Conservation (phyloP, 306 rosid genomes). For the Boehmeria nivea region DNA sequence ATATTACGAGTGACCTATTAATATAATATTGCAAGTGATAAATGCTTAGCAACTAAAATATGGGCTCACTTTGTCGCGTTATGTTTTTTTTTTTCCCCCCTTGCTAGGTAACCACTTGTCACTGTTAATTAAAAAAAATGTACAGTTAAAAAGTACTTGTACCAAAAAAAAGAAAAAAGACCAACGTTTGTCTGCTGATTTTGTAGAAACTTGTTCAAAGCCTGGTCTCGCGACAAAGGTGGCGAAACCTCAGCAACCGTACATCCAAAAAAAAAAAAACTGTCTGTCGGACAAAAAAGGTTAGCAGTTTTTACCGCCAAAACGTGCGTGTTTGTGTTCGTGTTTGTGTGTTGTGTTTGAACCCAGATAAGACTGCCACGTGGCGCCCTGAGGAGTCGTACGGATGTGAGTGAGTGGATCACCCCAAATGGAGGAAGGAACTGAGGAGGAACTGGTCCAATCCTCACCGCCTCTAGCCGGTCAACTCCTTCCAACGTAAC, state of each 20-base stretch:
- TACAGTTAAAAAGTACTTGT: too few species aligned
- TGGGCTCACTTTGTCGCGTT: too few species aligned
- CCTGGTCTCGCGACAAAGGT: not conserved
- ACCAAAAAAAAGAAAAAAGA: not conserved
- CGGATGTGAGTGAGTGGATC: slow-evolving; percentile 5
- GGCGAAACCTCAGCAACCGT: not conserved
- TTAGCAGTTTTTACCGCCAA: slow-evolving; percentile 5
- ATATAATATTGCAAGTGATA: too few species aligned
- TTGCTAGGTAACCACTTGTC: too few species aligned
- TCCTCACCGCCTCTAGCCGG: slow-evolving; percentile 33
- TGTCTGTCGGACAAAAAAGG: not conserved
- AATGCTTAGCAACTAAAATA: too few species aligned
- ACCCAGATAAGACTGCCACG: slow-evolving; percentile 51
- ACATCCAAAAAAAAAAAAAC: too few species aligned
- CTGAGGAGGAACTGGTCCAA: slow-evolving; percentile 45
- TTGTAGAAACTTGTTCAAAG: too few species aligned
- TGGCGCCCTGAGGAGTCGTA: slow-evolving; percentile 21
- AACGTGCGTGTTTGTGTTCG: not conserved
- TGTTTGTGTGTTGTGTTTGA: not conserved
- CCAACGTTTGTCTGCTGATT: not conserved
- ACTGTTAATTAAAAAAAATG: too few species aligned
- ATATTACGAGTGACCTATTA: too few species aligned
- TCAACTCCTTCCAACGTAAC: slow-evolving; percentile 22
- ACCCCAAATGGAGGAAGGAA: slow-evolving; percentile 11
- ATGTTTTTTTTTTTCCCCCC: too few species aligned